Conservation (phyloP, 768 basidiomycete species). For the Calocera cornea region DNA sequence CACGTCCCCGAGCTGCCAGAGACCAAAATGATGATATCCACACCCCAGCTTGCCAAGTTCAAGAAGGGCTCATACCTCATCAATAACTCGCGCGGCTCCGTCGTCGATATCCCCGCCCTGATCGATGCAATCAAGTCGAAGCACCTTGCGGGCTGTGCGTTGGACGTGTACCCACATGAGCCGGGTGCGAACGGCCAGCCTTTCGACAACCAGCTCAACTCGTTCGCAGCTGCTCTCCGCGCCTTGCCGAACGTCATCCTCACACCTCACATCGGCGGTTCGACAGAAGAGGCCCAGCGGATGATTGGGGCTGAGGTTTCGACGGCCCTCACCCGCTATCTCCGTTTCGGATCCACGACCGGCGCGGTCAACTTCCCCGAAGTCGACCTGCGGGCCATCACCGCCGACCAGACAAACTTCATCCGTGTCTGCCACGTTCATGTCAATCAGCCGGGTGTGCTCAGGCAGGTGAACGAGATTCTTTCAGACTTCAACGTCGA, state of each 20-base stretch:
- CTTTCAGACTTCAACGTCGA: constrained; percentile 94
- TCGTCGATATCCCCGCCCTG: constrained; percentile 89
- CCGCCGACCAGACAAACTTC: constrained; percentile 61
- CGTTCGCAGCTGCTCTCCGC: constrained; percentile 68
- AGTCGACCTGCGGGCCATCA: constrained; percentile 88
- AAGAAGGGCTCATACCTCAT: constrained; percentile 90
- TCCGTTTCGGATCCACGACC: constrained; percentile 79
- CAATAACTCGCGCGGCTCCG: constrained; percentile 93
- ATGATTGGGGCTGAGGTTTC: constrained; percentile 96
- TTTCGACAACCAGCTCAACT: constrained; percentile 79
- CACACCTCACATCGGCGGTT: constrained; percentile 97
- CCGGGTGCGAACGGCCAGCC: constrained; percentile 76
- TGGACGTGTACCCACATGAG: constrained; percentile 92
- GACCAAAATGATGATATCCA: constrained; percentile 85
- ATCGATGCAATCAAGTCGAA: constrained; percentile 67
- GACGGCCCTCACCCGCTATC: constrained; percentile 69
- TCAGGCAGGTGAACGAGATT: constrained; percentile 87
- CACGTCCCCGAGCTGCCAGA: constrained; percentile 96
- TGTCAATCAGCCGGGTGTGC: constrained; percentile 88
- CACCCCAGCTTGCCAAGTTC: constrained; percentile 69
- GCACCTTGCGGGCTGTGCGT: constrained; percentile 77
- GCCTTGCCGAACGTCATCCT: constrained; percentile 80
- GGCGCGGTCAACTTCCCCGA: constrained; percentile 99
- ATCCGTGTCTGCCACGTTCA: constrained; percentile 93
- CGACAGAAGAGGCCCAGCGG: constrained; percentile 94